Conservation (phyloP, 192 early-diverging fungal species). For the Lobosporangium transversale region DNA sequence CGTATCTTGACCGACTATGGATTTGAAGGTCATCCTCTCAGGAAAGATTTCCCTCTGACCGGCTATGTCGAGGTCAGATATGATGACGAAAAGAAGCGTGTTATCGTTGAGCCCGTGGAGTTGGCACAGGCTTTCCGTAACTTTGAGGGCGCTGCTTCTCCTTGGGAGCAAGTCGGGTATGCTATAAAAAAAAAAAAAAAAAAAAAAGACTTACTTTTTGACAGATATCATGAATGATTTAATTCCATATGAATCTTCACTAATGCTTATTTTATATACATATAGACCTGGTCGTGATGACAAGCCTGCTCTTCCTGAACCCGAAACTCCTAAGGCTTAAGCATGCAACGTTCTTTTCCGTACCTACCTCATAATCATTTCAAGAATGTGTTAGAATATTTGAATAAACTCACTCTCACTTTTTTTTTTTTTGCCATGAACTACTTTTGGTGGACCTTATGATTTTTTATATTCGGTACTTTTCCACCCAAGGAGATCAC, state of each 20-base stretch:
- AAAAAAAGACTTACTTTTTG: neutral
- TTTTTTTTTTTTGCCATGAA: too few relatives aligned
- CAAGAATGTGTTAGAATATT: neutral
- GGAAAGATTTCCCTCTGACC: slow-evolving; percentile 98
- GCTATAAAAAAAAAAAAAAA: neutral
- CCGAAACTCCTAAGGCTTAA: slow-evolving; percentile 53
- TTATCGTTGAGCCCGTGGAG: slow-evolving; percentile 95
- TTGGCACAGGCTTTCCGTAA: slow-evolving; percentile 95
- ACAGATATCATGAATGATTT: neutral
- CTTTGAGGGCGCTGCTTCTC: slow-evolving; percentile 92
- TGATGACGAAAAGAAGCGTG: slow-evolving; percentile 98
- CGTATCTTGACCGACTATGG: slow-evolving; percentile 99
- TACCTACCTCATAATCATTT: neutral
- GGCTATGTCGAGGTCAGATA: slow-evolving; percentile 99
- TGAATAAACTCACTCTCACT: neutral
- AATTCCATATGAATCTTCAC: neutral
- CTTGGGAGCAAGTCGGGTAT: slow-evolving; percentile 89
- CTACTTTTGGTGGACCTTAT: too few relatives aligned
- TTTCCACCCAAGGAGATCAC: too few relatives aligned
- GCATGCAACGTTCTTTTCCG: too few relatives aligned
- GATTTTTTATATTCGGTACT: too few relatives aligned
- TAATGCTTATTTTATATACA: neutral
- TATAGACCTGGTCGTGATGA: slow-evolving; percentile 51
- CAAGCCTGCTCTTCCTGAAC: slow-evolving; percentile 51
- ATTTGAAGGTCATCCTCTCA: slow-evolving; percentile 93